Conservation (phyloP, 805 yeast genomes). For the Wickerhamomyces pijperi region DNA sequence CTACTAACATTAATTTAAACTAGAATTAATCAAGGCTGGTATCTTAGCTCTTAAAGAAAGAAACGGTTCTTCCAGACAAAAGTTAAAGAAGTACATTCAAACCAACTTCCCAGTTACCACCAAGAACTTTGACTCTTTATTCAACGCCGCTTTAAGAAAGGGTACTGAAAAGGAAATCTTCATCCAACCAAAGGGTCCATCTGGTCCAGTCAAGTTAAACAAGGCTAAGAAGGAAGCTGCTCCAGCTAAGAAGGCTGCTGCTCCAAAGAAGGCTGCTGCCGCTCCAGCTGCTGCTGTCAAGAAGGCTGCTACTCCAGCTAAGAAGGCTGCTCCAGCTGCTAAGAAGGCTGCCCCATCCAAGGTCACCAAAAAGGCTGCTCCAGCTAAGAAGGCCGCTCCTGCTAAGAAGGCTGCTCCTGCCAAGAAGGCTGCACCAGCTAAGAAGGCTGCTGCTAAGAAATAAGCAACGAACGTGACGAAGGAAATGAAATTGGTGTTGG, state of each 20-base stretch:
- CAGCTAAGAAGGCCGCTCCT: slow-evolving; percentile 19
- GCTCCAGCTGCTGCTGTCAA: slow-evolving; percentile 17
- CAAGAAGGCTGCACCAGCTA: slow-evolving; percentile 18
- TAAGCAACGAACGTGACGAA: neutral
- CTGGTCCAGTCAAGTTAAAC: slow-evolving; percentile 69
- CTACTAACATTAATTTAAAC: neutral
- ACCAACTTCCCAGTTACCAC: slow-evolving; percentile 47
- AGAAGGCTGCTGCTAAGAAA: slow-evolving; percentile 9
- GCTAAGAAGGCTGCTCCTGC: slow-evolving; percentile 19
- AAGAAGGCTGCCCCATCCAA: slow-evolving; percentile 21
- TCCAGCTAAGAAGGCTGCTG: slow-evolving; percentile 20
- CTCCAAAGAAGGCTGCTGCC: slow-evolving; percentile 17
- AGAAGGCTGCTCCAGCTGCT: slow-evolving; percentile 17
- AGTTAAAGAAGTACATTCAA: slow-evolving; percentile 73
- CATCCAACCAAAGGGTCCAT: slow-evolving; percentile 80
- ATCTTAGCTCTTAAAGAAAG: slow-evolving; percentile 64
- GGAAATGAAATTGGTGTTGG: neutral
- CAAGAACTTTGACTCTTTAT: slow-evolving; percentile 60
- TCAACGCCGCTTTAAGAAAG: slow-evolving; percentile 68
- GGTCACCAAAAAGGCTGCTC: slow-evolving; percentile 18
- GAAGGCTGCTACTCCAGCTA: slow-evolving; percentile 19
- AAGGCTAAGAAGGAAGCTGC: slow-evolving; percentile 18
- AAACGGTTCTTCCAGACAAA: slow-evolving; percentile 78
- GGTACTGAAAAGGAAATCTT: slow-evolving; percentile 74
- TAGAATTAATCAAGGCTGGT: slow-evolving; percentile 38